Evolutionary conservation across 768 basidiomycete genomes (phyloP), one percentile per base, ranked within the genome.

Genomic region (Auriscalpium microsporum): DNA sequence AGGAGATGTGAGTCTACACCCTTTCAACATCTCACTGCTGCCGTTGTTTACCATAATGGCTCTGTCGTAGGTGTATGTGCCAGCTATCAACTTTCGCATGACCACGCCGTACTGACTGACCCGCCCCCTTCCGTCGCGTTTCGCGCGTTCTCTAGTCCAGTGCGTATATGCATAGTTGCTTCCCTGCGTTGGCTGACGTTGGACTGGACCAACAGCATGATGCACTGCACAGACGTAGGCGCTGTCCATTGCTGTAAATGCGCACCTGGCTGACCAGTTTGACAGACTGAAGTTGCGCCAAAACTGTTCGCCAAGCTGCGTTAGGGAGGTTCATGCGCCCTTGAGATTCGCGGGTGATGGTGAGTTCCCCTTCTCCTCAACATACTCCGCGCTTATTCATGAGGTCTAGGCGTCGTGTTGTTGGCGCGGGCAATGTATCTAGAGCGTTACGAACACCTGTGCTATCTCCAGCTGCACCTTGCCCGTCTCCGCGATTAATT

Each of bases 161-260:
- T 90, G 68, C 63, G 86, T 80, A 38, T 21, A 35, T 36, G 23
- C 54, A 56, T 54, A 49, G 47, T 35, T 52, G 36, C 35, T 16
- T 40, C 46, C 54, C 9, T 49, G 34, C 37, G 3, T 40, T 50
- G 21, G 38, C 19, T 45, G 49, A 50, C 61, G 47, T 65, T 52
- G 63, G 44, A 28, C 36, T 28, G 6, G 45, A 54, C 2, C 55
- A 28, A 14, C 63, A 90, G 86, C 72, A 80, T 91, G 84, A 94
- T 94, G 90, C 93, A 94, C 75, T 94, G 90, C 65, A 87, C 85
- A 53, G 90, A 94, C 62, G 90, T 91, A 73, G 55, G 87, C 75
- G 40, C 28, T 34, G 6, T 21, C 35, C 23, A 52, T 34, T 21
- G 21, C 16, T 46, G 28, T 8, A 45, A 47, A 28, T 17, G 2